A percentile compares a stretch with the other conserved stretches of the same genome.
These are phyloP conservation scores for Anastatica hierochuntica DNA, from an alignment of 345 rosid species.

Conservation along the genomic window DNA sequence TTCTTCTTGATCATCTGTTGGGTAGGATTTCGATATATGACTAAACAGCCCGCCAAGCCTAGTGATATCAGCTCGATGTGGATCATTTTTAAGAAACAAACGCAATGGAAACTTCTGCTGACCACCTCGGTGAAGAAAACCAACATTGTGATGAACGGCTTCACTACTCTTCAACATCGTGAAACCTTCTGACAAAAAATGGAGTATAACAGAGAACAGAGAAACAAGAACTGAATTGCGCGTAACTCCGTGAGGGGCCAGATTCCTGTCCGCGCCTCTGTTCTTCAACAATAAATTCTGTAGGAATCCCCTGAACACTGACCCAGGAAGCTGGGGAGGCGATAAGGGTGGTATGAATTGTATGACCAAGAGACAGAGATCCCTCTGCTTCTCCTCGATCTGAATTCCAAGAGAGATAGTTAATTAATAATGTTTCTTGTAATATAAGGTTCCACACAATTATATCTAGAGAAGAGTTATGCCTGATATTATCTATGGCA, in stretches of 20 bases:
- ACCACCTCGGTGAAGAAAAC: constrained; percentile 93
- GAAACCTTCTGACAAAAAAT: constrained; percentile 90
- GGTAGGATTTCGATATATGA: constrained; percentile 69
- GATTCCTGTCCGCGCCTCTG: constrained; percentile 74
- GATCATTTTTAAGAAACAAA: constrained; percentile 71
- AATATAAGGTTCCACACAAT: neutral
- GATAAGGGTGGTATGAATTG: constrained; percentile 70
- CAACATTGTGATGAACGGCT: constrained; percentile 37
- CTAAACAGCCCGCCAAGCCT: constrained; percentile 89
- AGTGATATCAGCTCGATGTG: constrained; percentile 72
- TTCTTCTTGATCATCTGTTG: constrained; percentile 50
- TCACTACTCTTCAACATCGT: constrained; percentile 40
- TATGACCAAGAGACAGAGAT: constrained; percentile 83
- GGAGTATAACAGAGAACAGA: constrained; percentile 72
- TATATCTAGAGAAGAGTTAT: neutral
- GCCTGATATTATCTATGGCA: neutral
- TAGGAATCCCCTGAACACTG: constrained; percentile 76
- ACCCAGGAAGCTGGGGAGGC: constrained; percentile 80
- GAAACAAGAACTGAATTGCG: constrained; percentile 86
- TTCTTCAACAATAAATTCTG: constrained; percentile 80
- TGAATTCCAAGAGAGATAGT: constrained; percentile 25
- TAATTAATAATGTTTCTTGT: neutral
- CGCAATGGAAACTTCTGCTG: constrained; percentile 71
- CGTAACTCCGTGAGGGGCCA: constrained; percentile 75
- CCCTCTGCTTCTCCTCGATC: constrained; percentile 96